Evolutionary conservation across 768 basidiomycete species (phyloP), one percentile per base, ranked within the genome.

Genomic region (Candolleomyces aberdarensis): DNA sequence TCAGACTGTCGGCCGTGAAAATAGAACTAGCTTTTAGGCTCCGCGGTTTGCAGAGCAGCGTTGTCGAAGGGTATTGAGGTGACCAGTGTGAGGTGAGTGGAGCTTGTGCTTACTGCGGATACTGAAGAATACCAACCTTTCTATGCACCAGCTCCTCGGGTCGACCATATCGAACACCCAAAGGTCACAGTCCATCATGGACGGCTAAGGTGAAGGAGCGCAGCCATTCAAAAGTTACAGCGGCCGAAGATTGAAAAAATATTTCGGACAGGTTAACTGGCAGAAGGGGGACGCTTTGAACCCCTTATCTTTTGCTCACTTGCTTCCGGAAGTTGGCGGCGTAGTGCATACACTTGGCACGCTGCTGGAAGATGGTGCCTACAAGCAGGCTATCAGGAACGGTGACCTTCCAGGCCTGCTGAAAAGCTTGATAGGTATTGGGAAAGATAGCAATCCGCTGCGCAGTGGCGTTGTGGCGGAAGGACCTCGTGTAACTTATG

Each of bases 291-390:
- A 92, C 60, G 96, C 95, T 8, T 84, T 96, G 56, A 75, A 84
- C 39, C 94, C 94, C 0, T 76, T 85, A 60, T 80, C 86, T 13
- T 96, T 94, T 74, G 78, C 80, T 9, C 77, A 85, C 58, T 75
- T 95, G 20, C 80, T 98, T 52, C 79, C 85, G 0, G 74, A 78
- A 22, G 85, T 82, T 26, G 83, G 83, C 22, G 93, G 89, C 0
- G 89, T 98, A 31, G 94, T 99, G 41, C 95, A 98, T 71, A 96
- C 97, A 1, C 80, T 98, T 19, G 97, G 97, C 49, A 92, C 89
- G 10, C 84, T 99, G 53, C 78, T 98, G 36, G 93, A 96, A 70
- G 85, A 87, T 66, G 78, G 80, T 19, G 78, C 75, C 48, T 99
- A 99, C 80, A 99, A 99, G 74, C 71, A 78, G 41, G 83, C 86